Conservation (phyloP, 176 grass and related monocot species). For the Olyra latifolia region DNA sequence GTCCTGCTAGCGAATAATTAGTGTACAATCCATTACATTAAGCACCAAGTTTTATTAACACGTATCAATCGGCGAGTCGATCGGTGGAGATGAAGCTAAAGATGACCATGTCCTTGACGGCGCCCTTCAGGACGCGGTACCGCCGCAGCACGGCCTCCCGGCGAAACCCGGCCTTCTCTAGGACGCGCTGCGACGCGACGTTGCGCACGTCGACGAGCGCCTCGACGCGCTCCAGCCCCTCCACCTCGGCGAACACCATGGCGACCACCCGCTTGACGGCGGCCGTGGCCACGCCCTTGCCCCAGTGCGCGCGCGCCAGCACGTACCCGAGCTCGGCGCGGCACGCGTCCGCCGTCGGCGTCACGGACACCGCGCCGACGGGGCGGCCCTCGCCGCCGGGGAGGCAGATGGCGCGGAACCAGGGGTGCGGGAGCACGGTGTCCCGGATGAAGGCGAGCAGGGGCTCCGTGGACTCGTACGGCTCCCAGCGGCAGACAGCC, state of each 20-base stretch:
- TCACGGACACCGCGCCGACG: slow-evolving; percentile 64
- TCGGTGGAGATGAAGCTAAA: slow-evolving; percentile 70
- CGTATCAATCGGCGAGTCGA: slow-evolving; percentile 1
- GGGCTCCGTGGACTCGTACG: slow-evolving; percentile 55
- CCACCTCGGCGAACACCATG: slow-evolving; percentile 43
- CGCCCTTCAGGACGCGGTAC: slow-evolving; percentile 41
- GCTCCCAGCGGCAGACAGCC: slow-evolving; percentile 56
- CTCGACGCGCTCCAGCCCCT: slow-evolving; percentile 65
- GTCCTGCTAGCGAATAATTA: too few species aligned
- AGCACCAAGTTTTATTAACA: not conserved
- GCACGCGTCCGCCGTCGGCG: slow-evolving; percentile 43
- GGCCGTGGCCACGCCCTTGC: slow-evolving; percentile 54
- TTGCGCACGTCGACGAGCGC: slow-evolving; percentile 66
- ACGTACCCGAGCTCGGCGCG: slow-evolving; percentile 70
- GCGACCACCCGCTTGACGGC: slow-evolving; percentile 46
- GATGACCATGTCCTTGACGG: slow-evolving; percentile 42
- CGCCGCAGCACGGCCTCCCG: slow-evolving; percentile 66
- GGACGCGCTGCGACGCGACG: slow-evolving; percentile 69
- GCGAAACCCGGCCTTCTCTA: slow-evolving; percentile 84
- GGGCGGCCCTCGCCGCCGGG: slow-evolving; percentile 13
- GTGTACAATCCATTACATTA: too few species aligned
- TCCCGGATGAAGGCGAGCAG: slow-evolving; percentile 58
- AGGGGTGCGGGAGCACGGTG: slow-evolving; percentile 63
- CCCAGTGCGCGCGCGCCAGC: slow-evolving; percentile 64
- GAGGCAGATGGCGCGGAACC: slow-evolving; percentile 75